A percentile compares a stretch with the other conserved stretches of the same genome.
Conservation (phyloP, 2,329 filamentous ascomycete species). For the Colletotrichum musicola region DNA sequence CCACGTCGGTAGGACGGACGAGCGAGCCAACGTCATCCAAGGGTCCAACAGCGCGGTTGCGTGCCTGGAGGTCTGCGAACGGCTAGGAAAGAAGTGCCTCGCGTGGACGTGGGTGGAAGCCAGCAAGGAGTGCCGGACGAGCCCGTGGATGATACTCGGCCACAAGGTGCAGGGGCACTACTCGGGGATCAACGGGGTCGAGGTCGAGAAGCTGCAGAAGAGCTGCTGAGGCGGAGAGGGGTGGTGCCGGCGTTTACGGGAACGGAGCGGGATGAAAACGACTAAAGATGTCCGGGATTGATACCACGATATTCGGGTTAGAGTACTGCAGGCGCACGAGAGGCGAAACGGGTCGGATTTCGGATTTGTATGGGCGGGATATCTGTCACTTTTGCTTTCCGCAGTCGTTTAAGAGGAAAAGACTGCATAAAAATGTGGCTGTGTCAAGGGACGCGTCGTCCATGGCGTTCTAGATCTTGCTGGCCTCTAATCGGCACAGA, state of each 20-base stretch:
- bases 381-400: background rate
- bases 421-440: background rate
- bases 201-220: constrained; percentile 37
- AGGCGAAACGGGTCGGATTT: background rate
- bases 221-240: constrained; percentile 28
- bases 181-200: constrained; percentile 53
- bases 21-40: constrained; percentile 53
- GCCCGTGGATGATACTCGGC: constrained; percentile 65
- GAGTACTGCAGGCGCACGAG: background rate
- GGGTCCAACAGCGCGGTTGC: constrained; percentile 54
- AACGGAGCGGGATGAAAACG: no score
- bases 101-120: constrained; percentile 64
- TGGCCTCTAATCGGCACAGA: background rate
- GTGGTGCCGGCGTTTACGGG: background rate
- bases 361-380: background rate
- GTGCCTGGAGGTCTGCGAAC: constrained; percentile 58
- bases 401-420: background rate
- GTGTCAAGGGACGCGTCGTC: background rate
- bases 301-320: no score
- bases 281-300: no score
- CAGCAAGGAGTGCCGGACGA: constrained; percentile 56
- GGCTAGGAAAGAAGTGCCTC: constrained; percentile 56
- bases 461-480: background rate
- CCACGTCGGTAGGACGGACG: constrained; percentile 64
- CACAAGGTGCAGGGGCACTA: constrained; percentile 48